Base-by-base conservation (phyloP, 108 stramenopile species). In the Bacterosira constricta region DNA sequence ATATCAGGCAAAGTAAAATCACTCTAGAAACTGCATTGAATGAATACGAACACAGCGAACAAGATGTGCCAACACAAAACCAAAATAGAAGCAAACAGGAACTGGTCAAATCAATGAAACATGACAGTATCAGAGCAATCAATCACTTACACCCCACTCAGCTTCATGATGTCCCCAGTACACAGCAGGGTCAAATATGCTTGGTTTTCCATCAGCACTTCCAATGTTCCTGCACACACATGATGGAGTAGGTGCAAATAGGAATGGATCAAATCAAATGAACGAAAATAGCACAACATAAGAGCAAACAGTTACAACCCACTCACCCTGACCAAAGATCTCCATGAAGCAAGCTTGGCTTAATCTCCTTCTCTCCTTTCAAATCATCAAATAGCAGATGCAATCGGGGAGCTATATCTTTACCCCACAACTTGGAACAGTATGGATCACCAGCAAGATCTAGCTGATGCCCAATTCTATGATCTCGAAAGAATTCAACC, bases 251-350 rank as follows among this genome's bases (percentile, higher is more conserved):
- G n/a, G n/a, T n/a, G n/a, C n/a, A n/a, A n/a, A n/a, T n/a, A n/a
- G n/a, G n/a, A n/a, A n/a, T n/a, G n/a, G n/a, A n/a, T n/a, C n/a
- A n/a, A n/a, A n/a, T n/a, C n/a, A n/a, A n/a, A n/a, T n/a, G n/a
- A n/a, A n/a, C n/a, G n/a, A n/a, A n/a, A n/a, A n/a, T n/a, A n/a
- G n/a, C n/a, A n/a, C n/a, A n/a, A n/a, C n/a, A n/a, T n/a, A n/a
- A n/a, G n/a, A n/a, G n/a, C n/a, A n/a, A n/a, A n/a, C n/a, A n/a
- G n/a, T n/a, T n/a, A n/a, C n/a, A n/a, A n/a, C n/a, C n/a, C n/a
- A n/a, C n/a, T n/a, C n/a, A n/a, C n/a, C 84, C 84, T 45, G 69
- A 66, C 84, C 84, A 85, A 55, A 85, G 69, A 73, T 85, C 84
- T 25, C 84, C 84, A 69, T 85, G 84, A 23, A 85, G 54, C 51